Conservation (phyloP, 495 filamentous ascomycete species). For the Xylaria scruposa region DNA sequence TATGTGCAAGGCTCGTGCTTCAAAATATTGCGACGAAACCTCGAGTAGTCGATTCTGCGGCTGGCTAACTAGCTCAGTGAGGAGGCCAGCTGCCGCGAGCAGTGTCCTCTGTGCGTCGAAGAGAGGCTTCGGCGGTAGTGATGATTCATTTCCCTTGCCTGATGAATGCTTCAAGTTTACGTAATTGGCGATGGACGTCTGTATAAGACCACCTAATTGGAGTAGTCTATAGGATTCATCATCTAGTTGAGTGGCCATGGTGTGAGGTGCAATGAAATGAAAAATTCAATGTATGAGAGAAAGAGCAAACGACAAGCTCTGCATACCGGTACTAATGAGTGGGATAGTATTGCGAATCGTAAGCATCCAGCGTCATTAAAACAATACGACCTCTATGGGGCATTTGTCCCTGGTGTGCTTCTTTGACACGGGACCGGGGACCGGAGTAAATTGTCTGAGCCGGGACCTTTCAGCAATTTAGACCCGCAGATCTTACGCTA, state of each 20-base stretch:
- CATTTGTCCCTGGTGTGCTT: not conserved
- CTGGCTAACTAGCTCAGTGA: conserved; percentile 40
- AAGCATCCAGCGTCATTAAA: not conserved
- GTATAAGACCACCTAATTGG: conserved; percentile 27
- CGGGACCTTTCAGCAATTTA: not conserved
- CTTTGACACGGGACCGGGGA: not conserved
- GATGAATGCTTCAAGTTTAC: conserved; percentile 9
- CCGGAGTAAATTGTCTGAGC: conserved; percentile 3
- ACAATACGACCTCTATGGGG: not conserved
- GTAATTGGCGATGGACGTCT: conserved; percentile 27
- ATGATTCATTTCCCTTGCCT: conserved; percentile 14
- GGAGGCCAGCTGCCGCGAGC: conserved; percentile 38
- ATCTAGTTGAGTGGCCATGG: conserved; percentile 21
- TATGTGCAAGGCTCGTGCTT: conserved; percentile 41
- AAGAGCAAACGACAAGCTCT: not conserved
- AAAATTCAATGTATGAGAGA: not conserved
- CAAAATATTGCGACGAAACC: conserved; percentile 43
- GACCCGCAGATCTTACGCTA: not conserved
- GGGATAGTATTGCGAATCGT: not conserved
- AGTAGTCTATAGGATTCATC: conserved; percentile 21
- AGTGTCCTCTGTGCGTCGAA: conserved; percentile 40
- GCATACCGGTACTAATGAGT: not conserved
- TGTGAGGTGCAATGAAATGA: not conserved
- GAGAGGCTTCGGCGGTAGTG: conserved; percentile 31
- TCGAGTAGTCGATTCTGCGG: conserved; percentile 37